Percentiles rank a stretch among this genome's conserved stretches.
Conservation (phyloP, 176 grass and related monocot genomes). For the Phoenix roebelenii region DNA sequence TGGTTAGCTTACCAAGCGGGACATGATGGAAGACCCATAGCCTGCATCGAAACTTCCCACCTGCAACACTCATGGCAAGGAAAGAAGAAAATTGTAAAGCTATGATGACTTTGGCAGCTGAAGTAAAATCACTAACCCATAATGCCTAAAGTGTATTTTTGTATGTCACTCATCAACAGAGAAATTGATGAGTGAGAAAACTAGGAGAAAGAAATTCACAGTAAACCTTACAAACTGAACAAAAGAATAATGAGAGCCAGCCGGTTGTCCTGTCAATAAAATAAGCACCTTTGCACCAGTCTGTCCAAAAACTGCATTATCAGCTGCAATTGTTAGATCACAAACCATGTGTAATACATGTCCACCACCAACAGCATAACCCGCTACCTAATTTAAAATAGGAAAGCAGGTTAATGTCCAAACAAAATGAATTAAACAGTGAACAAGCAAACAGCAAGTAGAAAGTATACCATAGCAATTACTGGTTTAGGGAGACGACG, state of each 20-base stretch:
- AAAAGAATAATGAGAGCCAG: no score
- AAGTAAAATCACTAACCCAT: no score
- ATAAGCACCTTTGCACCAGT: slow-evolving; percentile 78
- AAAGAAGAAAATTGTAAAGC: neutral
- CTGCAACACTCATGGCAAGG: slow-evolving; percentile 18
- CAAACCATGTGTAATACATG: slow-evolving; percentile 94
- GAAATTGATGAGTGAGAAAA: no score
- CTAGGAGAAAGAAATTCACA: no score
- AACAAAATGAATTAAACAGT: neutral
- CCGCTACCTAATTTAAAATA: slow-evolving; percentile 52
- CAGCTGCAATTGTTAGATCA: slow-evolving; percentile 76
- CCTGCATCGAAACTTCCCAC: slow-evolving; percentile 97
- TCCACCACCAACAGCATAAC: slow-evolving; percentile 84
- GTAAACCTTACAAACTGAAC: no score
- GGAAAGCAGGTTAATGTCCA: neutral
- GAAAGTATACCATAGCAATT: slow-evolving; percentile 63
- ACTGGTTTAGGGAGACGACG: slow-evolving; percentile 85
- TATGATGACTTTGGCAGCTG: neutral
- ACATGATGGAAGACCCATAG: slow-evolving; percentile 94
- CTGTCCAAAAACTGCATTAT: slow-evolving; percentile 87
- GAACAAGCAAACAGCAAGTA: neutral
- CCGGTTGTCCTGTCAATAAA: neutral
- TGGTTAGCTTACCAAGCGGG: slow-evolving; percentile 58
- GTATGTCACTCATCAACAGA: no score
- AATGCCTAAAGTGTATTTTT: no score